phyloP scores from a whole-genome alignment of 768 basidiomycete genomes.

The Boletus rufocinnamomeus region DNA sequence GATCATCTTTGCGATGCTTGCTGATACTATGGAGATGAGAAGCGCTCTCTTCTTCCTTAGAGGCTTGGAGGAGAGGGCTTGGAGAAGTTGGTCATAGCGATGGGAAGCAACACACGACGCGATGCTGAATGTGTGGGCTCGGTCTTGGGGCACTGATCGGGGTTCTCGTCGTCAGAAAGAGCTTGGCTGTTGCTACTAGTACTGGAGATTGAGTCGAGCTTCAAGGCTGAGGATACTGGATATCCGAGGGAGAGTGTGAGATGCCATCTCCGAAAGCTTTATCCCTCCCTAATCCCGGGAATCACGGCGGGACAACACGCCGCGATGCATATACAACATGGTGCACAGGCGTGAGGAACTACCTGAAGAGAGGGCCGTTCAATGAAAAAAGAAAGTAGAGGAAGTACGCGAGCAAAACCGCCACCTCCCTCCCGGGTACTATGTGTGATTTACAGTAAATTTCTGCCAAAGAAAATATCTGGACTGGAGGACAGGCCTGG shows the following conservation, averaged over 20 bases:
- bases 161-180: background rate
- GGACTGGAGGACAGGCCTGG: background rate
- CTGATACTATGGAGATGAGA: constrained; percentile 20
- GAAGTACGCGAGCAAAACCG: background rate
- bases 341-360: background rate
- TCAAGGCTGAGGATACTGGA: no score
- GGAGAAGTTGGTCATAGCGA: background rate
- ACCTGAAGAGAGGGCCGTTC: background rate
- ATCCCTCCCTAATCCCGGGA: no score
- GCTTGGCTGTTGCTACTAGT: background rate
- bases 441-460: background rate
- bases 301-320: no score
- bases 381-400: background rate
- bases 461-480: background rate
- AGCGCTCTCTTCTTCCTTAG: constrained; percentile 21
- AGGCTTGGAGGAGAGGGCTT: background rate
- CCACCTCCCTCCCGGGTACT: no score
- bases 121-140: background rate
- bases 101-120: no score
- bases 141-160: background rate
- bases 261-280: no score
- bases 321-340: no score
- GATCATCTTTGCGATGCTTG: no score
- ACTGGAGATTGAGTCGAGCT: no score
- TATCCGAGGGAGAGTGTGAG: no score